Conservation (phyloP, 2,329 filamentous ascomycete species). For the Incumbomyces lentus region DNA sequence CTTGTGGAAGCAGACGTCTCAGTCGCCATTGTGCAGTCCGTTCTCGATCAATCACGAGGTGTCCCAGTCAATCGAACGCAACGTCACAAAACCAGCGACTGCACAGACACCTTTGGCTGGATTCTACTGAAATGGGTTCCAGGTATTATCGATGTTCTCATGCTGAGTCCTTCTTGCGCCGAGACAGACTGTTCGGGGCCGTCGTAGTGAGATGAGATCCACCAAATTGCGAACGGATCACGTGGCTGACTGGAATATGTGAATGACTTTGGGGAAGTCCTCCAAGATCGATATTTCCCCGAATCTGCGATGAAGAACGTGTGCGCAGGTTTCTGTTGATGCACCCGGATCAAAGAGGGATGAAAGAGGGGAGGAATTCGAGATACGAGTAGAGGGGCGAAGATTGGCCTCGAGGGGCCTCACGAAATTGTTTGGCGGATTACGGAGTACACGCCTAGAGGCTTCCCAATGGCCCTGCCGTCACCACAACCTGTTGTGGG, state of each 20-base stretch:
- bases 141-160: conserved; percentile 11
- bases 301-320: too few relatives aligned
- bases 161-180: conserved; percentile 1
- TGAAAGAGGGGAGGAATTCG: conserved; percentile 5
- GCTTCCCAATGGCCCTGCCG: too few relatives aligned
- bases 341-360: conserved; percentile 4
- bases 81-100: conserved; percentile 16
- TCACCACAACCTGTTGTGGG: too few relatives aligned
- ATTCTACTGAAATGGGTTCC: conserved; percentile 17
- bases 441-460: too few relatives aligned
- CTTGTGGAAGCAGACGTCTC: conserved; percentile 22
- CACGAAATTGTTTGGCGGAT: too few relatives aligned
- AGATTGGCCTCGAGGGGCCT: too few relatives aligned
- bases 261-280: too few relatives aligned
- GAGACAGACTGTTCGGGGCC: conserved; percentile 32
- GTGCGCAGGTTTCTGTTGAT: neutral
- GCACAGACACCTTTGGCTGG: conserved; percentile 21
- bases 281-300: too few relatives aligned
- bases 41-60: conserved; percentile 3
- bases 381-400: neutral
- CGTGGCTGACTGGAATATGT: neutral
- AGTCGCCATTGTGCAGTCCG: conserved; percentile 13
- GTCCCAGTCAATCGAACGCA: neutral
- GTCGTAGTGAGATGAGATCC: neutral
- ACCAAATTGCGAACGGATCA: neutral